These are phyloP conservation scores for Rhodamnia argentea DNA, from an alignment of 345 rosid species.

Conservation along the genomic window DNA sequence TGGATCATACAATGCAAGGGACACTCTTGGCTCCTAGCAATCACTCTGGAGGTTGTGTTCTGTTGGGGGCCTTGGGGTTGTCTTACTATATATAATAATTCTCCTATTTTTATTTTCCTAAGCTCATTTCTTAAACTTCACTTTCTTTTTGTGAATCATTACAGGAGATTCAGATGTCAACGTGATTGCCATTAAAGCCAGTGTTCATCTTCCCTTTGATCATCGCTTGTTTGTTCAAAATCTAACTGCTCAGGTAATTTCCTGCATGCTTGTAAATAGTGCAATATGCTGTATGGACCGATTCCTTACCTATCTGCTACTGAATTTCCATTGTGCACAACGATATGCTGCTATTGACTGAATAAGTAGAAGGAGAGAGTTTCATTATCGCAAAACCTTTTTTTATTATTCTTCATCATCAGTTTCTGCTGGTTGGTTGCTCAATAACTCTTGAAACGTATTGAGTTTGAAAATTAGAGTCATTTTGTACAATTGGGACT, in stretches of 20 bases:
- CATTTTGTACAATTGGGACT: not conserved
- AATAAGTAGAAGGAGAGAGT: not conserved
- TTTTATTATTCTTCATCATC: not conserved
- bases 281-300: not conserved
- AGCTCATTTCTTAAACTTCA: not conserved
- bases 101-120: not conserved
- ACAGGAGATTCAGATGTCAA: slow-evolving; percentile 53
- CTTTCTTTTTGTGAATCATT: not conserved
- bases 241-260: slow-evolving; percentile 69
- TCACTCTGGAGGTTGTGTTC: not conserved
- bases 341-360: not conserved
- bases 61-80: not conserved
- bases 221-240: slow-evolving; percentile 66
- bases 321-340: not conserved
- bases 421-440: not conserved
- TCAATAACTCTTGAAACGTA: not conserved
- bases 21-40: not conserved
- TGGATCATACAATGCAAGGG: not conserved
- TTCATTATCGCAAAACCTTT: not conserved
- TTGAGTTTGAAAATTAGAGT: not conserved
- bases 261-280: not conserved
- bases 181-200: slow-evolving; percentile 62
- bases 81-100: not conserved
- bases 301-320: not conserved
- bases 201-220: slow-evolving; percentile 76